Conservation (phyloP, 139 green algal species). For the Micractinium sp. region DNA sequence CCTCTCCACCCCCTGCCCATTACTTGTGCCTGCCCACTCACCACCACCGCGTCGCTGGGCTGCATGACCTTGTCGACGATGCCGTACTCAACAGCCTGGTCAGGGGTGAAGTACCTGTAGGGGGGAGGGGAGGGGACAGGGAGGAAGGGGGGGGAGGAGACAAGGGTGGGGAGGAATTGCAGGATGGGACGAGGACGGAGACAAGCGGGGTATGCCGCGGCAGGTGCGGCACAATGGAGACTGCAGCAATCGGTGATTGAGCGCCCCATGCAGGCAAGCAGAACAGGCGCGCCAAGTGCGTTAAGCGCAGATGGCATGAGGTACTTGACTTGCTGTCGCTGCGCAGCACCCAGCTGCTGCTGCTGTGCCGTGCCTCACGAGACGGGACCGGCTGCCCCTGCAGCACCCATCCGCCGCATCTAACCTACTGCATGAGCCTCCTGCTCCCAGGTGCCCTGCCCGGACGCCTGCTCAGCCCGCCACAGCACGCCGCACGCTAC, state of each 20-base stretch:
- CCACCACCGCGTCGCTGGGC: constrained; percentile 58
- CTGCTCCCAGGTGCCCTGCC: too few species aligned
- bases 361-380: too few species aligned
- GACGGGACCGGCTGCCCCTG: too few species aligned
- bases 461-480: too few species aligned
- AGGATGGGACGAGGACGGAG: neutral
- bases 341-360: neutral
- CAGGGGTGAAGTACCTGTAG: constrained; percentile 74
- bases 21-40: neutral
- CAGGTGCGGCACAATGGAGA: too few species aligned
- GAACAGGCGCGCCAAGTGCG: neutral
- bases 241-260: neutral
- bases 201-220: too few species aligned
- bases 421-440: too few species aligned
- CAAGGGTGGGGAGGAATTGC: neutral
- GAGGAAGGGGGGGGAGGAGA: too few species aligned
- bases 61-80: constrained; percentile 89
- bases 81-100: constrained; percentile 91
- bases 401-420: too few species aligned
- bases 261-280: neutral
- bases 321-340: neutral
- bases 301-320: neutral
- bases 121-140: too few species aligned
- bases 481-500: too few species aligned
- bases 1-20: too few species aligned